Base-by-base conservation (phyloP, 148 eudicot species). In the Talinum fruticosum region DNA sequence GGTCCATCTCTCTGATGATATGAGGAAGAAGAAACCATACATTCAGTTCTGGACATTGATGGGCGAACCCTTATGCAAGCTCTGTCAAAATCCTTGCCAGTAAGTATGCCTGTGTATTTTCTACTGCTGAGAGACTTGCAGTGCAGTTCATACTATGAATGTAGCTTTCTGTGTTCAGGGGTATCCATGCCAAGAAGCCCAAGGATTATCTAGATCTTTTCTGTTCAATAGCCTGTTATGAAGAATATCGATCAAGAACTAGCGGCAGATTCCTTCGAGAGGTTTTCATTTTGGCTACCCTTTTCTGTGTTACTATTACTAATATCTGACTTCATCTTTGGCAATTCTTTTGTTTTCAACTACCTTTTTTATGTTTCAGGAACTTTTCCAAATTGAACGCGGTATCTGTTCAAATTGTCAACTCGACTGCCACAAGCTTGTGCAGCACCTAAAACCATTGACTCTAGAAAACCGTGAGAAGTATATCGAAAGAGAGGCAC, bases 51-150 rank as follows among this genome's bases (percentile, higher is more conserved):
- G 97, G 97, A 86, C 93, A 32, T 80, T 81, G 36, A 79, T 61
- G 44, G 87, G 85, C 59, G 92, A 93, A 85, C 99, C 99, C 73
- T 89, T 96, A 66, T 96, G 99, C 91, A 96, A 91, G 79, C 92
- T 91, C 59, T 96, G 99, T 86, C 95, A 91, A 82, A 86, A 53
- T 73, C 92, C 90, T 67, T 96, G 93, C 94, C 81, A 62, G 99
- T 96, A 81, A 85, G 92, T 86, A 62, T 76, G 8, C 32, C 28
- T 28, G 37, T 41, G 15, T 34, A 47, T 6, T 41, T 37, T 41
- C 12, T 41, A 41, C 47, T 14, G 13, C 47, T 14, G 37, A 72
- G 51, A 45, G 24, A 44, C 61, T 38, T 35, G 69, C 19, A 15
- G 30, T 35, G 69, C 19, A 15, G 30, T 15, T 24, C 57, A 28